phyloP scores from a whole-genome alignment of 2,329 filamentous ascomycete species.

The Apiospora kogelbergensis region DNA sequence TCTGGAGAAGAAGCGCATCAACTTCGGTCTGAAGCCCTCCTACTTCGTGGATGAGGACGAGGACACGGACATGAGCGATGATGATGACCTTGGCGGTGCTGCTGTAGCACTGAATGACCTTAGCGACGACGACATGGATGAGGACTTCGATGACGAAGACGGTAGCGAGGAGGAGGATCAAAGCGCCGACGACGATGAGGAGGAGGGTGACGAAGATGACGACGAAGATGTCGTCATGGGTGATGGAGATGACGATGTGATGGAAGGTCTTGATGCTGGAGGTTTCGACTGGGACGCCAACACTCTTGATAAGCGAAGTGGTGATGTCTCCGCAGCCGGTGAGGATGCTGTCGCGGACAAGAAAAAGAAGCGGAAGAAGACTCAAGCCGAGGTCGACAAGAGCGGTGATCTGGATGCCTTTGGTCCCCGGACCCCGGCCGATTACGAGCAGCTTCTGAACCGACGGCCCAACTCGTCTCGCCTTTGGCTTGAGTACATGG shows the following conservation, averaged over 20 bases:
- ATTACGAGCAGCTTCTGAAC: slow-evolving; percentile 91
- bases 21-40: slow-evolving; percentile 88
- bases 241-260: slow-evolving; percentile 34
- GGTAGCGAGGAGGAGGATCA: slow-evolving; percentile 48
- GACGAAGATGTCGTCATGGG: slow-evolving; percentile 42
- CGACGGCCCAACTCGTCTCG: slow-evolving; percentile 91
- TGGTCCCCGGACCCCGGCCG: slow-evolving; percentile 84
- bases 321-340: slow-evolving; percentile 47
- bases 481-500: slow-evolving; percentile 97
- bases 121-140: slow-evolving; percentile 46
- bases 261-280: slow-evolving; percentile 64
- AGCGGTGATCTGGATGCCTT: slow-evolving; percentile 90
- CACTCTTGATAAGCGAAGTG: slow-evolving; percentile 54
- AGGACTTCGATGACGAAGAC: slow-evolving; percentile 43
- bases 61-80: slow-evolving; percentile 52
- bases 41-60: slow-evolving; percentile 72
- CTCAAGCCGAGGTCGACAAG: slow-evolving; percentile 79
- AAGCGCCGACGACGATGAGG: slow-evolving; percentile 39
- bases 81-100: slow-evolving; percentile 32
- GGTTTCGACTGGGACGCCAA: slow-evolving; percentile 89
- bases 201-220: slow-evolving; percentile 41
- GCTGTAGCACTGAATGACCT: slow-evolving; percentile 39
- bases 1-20: slow-evolving; percentile 72
- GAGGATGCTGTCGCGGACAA: slow-evolving; percentile 44
- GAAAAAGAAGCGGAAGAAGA: slow-evolving; percentile 74